Base-by-base conservation (phyloP, 164 flowering plant species). In the Pachysandra terminalis region DNA sequence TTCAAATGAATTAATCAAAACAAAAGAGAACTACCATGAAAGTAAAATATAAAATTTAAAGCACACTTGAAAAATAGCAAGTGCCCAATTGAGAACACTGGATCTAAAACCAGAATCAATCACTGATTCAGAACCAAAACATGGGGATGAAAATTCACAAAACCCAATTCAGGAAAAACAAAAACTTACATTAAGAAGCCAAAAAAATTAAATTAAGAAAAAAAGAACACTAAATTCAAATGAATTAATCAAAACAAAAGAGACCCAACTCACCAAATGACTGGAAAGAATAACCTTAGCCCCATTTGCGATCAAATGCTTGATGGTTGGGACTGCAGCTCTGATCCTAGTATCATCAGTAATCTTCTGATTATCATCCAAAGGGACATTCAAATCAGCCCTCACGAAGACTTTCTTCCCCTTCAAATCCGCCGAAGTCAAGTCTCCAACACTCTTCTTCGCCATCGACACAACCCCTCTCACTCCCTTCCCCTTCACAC, bases 241-340 rank as follows among this genome's bases (percentile, higher is more conserved):
- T 32, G 37, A n/a, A 40, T 22, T 16, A 41, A 25, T 19, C 14
- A 65, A 21, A 61, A 24, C 23, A 28, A n/a, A 67, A 51, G 37
- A 16, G 66, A 12, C 5, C 25, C 22, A 15, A 70, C 79, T 37
- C 62, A 87, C 96, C 88, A 90, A 79, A 63, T 90, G 96, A 71
- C 88, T 86, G 22, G 96, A 81, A 51, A 90, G 90, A 70, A 90
- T 80, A 63, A 90, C 93, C 77, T 88, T 90, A 59, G 96, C 93
- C 0, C 96, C 93, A 61, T 84, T 83, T 0, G 56, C 56, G 15
- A 85, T 85, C 82, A 90, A 81, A 74, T 87, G 74, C 82, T 90
- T 86, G 71, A 90, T 85, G 5, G 96, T 90, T 9, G 96, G 96
- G 10, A 90, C 53, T 9, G 96, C 94, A 45, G 94, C 94, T 14